Conservation (phyloP, 257 asterid species). For the Verbascum thapsus region DNA sequence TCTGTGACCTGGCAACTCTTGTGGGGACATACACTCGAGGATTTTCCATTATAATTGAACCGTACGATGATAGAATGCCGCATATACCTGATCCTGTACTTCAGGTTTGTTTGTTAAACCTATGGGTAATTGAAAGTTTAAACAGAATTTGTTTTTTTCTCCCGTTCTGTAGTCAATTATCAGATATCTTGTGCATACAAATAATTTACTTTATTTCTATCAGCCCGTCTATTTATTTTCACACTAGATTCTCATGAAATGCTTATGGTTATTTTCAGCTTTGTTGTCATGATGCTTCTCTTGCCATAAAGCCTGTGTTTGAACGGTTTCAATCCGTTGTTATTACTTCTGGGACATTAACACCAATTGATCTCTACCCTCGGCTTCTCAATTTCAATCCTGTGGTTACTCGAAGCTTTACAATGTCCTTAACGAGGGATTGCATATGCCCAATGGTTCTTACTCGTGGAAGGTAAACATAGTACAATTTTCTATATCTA, state of each 20-base stretch:
- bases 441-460: constrained; percentile 99
- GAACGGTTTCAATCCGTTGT: constrained; percentile 96
- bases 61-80: constrained; percentile 97
- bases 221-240: constrained; percentile 3
- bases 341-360: constrained; percentile 95
- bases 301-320: constrained; percentile 97
- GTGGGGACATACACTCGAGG: constrained; percentile 94
- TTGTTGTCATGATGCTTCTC: constrained; percentile 98
- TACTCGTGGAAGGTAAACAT: constrained; percentile 82
- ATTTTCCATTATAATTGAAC: constrained; percentile 92
- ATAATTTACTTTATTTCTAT: constrained; percentile 11
- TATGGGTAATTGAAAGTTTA: background rate
- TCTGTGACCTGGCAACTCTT: constrained; percentile 94
- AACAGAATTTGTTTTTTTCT: constrained; percentile 6
- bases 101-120: constrained; percentile 56
- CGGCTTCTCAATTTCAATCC: constrained; percentile 95
- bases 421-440: constrained; percentile 97
- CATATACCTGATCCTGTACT: constrained; percentile 97
- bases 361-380: constrained; percentile 98
- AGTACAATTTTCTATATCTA: constrained; percentile 12
- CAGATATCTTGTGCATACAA: constrained; percentile 12
- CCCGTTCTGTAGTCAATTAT: constrained; percentile 2
- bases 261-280: constrained; percentile 55
- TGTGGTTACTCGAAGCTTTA: constrained; percentile 89
- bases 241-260: constrained; percentile 21